Evolutionary conservation across 768 basidiomycete genomes (phyloP).

Genomic region (Suillus hirtellus): DNA sequence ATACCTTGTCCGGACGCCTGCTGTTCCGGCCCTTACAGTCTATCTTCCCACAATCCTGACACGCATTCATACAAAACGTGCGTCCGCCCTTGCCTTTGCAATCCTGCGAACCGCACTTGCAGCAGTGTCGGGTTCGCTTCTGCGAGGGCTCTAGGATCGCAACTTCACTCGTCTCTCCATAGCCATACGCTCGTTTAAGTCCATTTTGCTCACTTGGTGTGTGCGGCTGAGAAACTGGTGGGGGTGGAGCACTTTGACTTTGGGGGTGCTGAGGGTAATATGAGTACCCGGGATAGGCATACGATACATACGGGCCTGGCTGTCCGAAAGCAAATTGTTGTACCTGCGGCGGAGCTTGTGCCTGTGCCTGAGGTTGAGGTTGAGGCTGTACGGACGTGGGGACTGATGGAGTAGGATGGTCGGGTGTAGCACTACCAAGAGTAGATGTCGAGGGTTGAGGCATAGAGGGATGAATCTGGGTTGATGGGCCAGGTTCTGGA

Average conservation of each 20-base stretch:
- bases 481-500: slow-evolving; percentile 30
- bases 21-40: slow-evolving; percentile 80
- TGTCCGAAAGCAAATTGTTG: slow-evolving; percentile 29
- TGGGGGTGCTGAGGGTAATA: slow-evolving; percentile 31
- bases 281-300: slow-evolving; percentile 37
- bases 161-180: slow-evolving; percentile 27
- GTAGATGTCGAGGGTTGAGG: slow-evolving; percentile 11
- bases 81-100: slow-evolving; percentile 85
- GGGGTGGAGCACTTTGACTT: slow-evolving; percentile 21
- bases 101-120: slow-evolving; percentile 78
- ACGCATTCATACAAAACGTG: slow-evolving; percentile 68
- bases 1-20: slow-evolving; percentile 73
- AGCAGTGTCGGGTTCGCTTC: slow-evolving; percentile 77
- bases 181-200: slow-evolving; percentile 30
- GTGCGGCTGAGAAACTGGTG: slow-evolving; percentile 25
- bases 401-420: slow-evolving; percentile 24
- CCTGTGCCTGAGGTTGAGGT: slow-evolving; percentile 22
- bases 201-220: slow-evolving; percentile 27
- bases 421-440: slow-evolving; percentile 15
- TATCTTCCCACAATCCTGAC: slow-evolving; percentile 82
- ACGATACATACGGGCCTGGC: slow-evolving; percentile 35
- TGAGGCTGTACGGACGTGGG: slow-evolving; percentile 18
- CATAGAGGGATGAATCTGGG: slow-evolving; percentile 16
- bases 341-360: slow-evolving; percentile 26
- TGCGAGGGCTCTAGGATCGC: slow-evolving; percentile 38